phyloP scores from a whole-genome alignment of 2,329 filamentous ascomycete genomes.

The Neurospora crassa region DNA sequence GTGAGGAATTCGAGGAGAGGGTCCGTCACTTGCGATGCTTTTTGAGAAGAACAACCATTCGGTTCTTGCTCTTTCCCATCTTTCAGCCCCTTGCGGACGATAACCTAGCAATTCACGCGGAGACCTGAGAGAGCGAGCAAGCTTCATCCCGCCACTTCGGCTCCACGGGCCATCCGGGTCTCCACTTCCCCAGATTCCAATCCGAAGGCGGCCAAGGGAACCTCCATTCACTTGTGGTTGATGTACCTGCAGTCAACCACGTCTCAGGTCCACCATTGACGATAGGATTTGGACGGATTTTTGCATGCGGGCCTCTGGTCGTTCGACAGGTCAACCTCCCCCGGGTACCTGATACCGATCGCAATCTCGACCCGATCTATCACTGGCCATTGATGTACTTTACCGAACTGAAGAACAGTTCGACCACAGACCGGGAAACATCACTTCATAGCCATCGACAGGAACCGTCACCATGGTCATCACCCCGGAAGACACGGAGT shows the following conservation, averaged over 20 bases:
- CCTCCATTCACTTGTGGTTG: background rate
- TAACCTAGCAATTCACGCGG: background rate
- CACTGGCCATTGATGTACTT: background rate
- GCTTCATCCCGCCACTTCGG: background rate
- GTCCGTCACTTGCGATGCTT: background rate
- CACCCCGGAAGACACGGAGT: slow-evolving; percentile 19
- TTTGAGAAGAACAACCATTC: background rate
- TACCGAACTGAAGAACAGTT: background rate
- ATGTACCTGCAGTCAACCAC: background rate
- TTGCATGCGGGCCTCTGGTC: background rate
- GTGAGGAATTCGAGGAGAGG: background rate
- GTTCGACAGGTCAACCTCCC: background rate
- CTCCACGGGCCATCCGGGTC: background rate
- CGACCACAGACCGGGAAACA: background rate
- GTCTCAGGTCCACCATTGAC: background rate
- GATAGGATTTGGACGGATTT: background rate
- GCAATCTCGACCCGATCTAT: background rate
- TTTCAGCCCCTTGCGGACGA: background rate
- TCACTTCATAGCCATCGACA: background rate
- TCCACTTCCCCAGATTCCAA: background rate
- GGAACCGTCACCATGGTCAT: background rate
- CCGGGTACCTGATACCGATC: background rate
- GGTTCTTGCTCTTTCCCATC: background rate
- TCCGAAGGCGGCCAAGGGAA: background rate
- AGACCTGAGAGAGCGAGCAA: background rate